Evolutionary conservation across 2,329 filamentous ascomycete species (phyloP), one percentile per base, ranked within the genome.

Genomic region (Samsoniella hepiali): DNA sequence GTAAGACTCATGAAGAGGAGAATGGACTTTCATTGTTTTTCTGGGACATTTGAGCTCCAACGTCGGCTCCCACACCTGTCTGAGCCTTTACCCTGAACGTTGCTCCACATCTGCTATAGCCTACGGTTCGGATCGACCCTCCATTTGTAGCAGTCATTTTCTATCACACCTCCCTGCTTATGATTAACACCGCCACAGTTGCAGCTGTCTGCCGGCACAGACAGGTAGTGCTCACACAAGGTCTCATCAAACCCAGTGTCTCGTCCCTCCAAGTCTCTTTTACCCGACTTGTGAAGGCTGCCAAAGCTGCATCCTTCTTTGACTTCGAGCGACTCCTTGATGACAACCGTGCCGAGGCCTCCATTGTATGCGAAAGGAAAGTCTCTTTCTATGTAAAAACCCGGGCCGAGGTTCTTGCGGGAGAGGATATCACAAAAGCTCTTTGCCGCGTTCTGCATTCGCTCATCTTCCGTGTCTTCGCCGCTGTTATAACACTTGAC

Each of bases 91-190:
- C n/a, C n/a, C n/a, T n/a, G n/a, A n/a, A n/a, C n/a, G n/a, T n/a
- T n/a, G n/a, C n/a, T n/a, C n/a, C n/a, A n/a, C n/a, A n/a, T n/a
- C n/a, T n/a, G n/a, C n/a, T n/a, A n/a, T n/a, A n/a, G n/a, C n/a
- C n/a, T n/a, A n/a, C n/a, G n/a, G n/a, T n/a, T n/a, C n/a, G 65
- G 65, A 17, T 66, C 63, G 22, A 58, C 58, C 45, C 34, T 61
- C 51, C 62, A 65, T 40, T 15, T 62, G 17, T 65, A 66, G 59
- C 64, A 70, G 34, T 67, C 60, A 36, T 70, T 69, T 31, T 29
- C 29, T 57, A 59, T 36, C 5, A 2, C 10, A 22, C 57, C 57
- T 11, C 57, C 44, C n/a, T 59, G n/a, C 27, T 59, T 51, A 11
- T 22, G n/a, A 50, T 59, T 51, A 7, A 59, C 31, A 3, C 57